Conservation (phyloP, 176 grass and related monocot species). For the sorghum (Sorghum bicolor) region DNA sequence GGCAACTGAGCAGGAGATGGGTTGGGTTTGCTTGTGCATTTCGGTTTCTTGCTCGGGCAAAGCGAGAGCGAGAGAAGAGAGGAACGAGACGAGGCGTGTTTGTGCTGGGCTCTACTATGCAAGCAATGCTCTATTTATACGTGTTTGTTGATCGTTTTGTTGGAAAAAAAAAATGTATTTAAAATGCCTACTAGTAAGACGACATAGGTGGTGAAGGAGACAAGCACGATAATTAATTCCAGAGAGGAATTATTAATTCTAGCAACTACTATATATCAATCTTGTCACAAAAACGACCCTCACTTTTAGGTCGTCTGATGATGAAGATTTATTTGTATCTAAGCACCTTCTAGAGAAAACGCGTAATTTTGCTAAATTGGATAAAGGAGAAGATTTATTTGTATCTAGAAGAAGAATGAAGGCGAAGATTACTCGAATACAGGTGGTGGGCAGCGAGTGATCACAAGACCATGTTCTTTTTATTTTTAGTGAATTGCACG, state of each 20-base stretch:
- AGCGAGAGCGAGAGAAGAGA: not conserved
- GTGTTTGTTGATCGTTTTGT: not conserved
- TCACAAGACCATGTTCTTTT: too few species aligned
- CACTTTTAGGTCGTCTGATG: not conserved
- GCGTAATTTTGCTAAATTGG: not conserved
- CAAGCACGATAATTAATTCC: not conserved
- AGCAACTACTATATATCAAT: not conserved
- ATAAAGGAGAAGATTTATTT: too few species aligned
- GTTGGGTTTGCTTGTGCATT: slow-evolving; percentile 19
- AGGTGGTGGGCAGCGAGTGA: not conserved
- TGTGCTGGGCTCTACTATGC: not conserved
- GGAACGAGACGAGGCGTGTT: not conserved
- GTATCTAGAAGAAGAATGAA: not conserved
- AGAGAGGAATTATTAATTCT: not conserved
- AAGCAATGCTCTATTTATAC: slow-evolving; percentile 30
- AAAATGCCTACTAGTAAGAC: not conserved
- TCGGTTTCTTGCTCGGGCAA: not conserved
- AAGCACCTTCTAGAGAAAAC: not conserved
- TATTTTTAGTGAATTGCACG: not conserved
- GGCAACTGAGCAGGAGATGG: not conserved
- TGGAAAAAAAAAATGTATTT: not conserved
- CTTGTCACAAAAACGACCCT: not conserved
- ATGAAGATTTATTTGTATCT: not conserved
- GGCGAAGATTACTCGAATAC: not conserved
- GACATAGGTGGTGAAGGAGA: not conserved